A percentile compares a stretch with the other conserved stretches of the same genome.
These are phyloP conservation scores for Closterium sp. DNA, from an alignment of 139 green algal species.

Conservation along the genomic window DNA sequence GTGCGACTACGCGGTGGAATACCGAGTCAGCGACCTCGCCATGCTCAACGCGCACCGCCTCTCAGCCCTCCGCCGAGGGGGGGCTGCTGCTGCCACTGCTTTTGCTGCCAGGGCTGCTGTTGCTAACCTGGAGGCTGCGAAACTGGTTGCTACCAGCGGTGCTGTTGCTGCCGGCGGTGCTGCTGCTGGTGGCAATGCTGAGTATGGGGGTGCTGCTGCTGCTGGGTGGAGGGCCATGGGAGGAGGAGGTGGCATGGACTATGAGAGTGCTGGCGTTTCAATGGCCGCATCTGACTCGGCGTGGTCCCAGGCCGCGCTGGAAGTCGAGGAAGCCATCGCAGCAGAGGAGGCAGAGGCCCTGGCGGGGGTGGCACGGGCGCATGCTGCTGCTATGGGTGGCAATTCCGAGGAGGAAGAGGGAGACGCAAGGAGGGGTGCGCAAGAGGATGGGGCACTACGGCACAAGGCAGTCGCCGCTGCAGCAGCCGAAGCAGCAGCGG, in stretches of 20 bases:
- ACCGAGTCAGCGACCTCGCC: conserved; percentile 16
- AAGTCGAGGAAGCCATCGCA: not conserved
- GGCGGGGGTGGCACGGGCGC: not conserved
- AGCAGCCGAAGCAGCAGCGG: not conserved
- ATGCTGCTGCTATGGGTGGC: not conserved
- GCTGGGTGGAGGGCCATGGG: not conserved
- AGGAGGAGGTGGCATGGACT: not conserved
- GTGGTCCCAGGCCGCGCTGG: not conserved
- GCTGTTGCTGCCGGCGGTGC: not conserved
- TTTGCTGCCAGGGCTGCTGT: not conserved
- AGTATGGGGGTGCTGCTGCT: too few species aligned
- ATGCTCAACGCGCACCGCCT: not conserved
- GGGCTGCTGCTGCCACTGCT: not conserved
- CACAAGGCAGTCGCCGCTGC: not conserved
- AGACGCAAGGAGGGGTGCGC: not conserved
- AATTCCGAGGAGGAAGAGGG: not conserved
- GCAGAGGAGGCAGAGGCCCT: not conserved
- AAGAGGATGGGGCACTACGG: not conserved
- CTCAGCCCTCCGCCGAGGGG: not conserved
- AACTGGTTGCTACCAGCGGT: not conserved
- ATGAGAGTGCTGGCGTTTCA: not conserved
- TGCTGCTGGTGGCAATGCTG: not conserved
- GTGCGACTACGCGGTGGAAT: conserved; percentile 28
- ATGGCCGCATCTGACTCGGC: not conserved
- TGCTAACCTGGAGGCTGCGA: not conserved